Evolutionary conservation across 805 yeast genomes (phyloP), one percentile per base, ranked within the genome.

Genomic region (Millerago galiae): DNA sequence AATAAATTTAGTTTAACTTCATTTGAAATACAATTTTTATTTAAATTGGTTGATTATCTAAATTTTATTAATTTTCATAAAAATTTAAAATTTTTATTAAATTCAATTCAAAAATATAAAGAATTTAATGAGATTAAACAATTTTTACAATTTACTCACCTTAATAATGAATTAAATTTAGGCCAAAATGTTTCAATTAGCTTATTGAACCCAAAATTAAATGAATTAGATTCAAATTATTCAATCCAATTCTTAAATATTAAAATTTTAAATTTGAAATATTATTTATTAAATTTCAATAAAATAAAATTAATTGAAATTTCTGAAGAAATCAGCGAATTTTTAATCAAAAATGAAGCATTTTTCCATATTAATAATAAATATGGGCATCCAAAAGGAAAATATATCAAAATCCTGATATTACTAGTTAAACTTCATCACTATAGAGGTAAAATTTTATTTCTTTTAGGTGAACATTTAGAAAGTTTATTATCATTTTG

Each of bases 401-500:
- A 34, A 21, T 52, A 46, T 34, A 18, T 46, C 13, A 43, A 44
- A 5, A 30, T 47, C 1, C 21, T 53, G 18, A 28, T 9, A 3
- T 24, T 49, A 4, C 40, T 55, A n/a, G 34, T 46, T 13, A 44
- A 34, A 10, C 46, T 59, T 6, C 54, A 49, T 38, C 38, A 34
- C 27, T 36, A 35, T 12, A 44, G 57, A 38, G 48, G 52, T 3
- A 54, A 50, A 33, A 33, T 41, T 21, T 43, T 50, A 36, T 47
- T 45, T 35, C 27, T 38, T 9, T 45, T 40, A n/a, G 58, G 56
- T 13, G 30, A 47, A 14, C 60, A 56, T 31, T 34, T 50, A 34
- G 54, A 54, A 33, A 46, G 53, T 7, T 53, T 66, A 4, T 47
- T 55, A 4, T 74, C 75, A 35, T 56, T 68, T 12, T 79, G 74